Evolutionary conservation across 2,329 filamentous ascomycete species (phyloP), one percentile per base, ranked within the genome.

Genomic region (Arthrobotrys pseudoclavata): DNA sequence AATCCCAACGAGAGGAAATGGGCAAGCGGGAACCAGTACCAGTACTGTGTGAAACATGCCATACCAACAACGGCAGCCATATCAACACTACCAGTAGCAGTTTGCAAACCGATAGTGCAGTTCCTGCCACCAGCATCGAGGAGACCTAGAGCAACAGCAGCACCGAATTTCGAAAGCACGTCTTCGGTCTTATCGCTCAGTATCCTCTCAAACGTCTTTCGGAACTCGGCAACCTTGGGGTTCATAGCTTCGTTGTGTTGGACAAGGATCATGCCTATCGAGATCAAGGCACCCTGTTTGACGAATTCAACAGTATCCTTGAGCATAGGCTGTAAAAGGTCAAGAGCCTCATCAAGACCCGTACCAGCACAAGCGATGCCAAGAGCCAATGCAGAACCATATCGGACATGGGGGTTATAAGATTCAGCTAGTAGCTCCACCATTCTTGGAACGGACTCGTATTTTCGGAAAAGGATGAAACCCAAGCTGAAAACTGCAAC

Each of bases 11-110:
- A 96, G 72, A 99, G 84, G 89, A 99, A 99, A 85, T 99, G 96
- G 31, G 96, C 97, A 82, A 98, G 91, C 76, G 96, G 96, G 89
- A 99, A 99, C 96, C 96, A 99, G 86, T 99, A 99, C 96, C 96
- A 99, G 86, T 99, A 99, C 84, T 99, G 96, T 7, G 94, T 97
- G 85, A 99, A 99, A 67, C 99, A 92, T 29, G 94, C 95, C 90
- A 97, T 97, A 81, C 96, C 96, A 18, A 99, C 94, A 80, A 99
- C 97, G 79, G 93, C 96, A 18, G 94, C 90, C 94, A 99, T 97
- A 87, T 99, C 98, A 80, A 99, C 89, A 83, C 97, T 99, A 80
- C 96, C 96, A 0, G 95, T 97, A 85, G 97, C 96, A 0, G 96
- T 99, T 84, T 99, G 96, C 45, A 99, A 88, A 31, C 95, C 95